Percentiles rank a stretch among this genome's conserved stretches.
Conservation (phyloP, 805 yeast species). For the Saccharomycopsis guyanensis region DNA sequence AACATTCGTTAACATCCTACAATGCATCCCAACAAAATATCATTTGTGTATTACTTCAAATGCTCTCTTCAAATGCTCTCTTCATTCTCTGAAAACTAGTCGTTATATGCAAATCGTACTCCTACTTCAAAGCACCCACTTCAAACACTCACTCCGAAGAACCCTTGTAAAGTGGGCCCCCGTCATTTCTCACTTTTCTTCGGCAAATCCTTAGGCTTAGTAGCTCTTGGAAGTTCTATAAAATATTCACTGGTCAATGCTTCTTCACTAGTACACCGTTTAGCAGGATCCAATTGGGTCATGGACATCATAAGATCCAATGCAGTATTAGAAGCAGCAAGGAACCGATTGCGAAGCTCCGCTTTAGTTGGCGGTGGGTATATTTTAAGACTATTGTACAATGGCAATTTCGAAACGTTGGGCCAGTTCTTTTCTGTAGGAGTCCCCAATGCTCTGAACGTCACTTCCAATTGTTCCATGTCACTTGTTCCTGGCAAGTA, state of each 20-base stretch:
- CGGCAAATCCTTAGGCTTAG: conserved; percentile 60
- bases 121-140: no score
- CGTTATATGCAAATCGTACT: no score
- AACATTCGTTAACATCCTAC: no score
- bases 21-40: no score
- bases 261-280: conserved; percentile 54
- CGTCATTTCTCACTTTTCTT: no score
- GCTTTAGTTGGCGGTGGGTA: conserved; percentile 80
- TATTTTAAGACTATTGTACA: conserved; percentile 61
- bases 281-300: conserved; percentile 72
- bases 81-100: no score
- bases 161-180: no score
- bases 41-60: no score
- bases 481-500: conserved; percentile 92
- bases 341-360: conserved; percentile 74
- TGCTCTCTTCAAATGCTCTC: no score
- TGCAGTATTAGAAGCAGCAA: conserved; percentile 86
- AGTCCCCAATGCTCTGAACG: conserved; percentile 92
- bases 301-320: conserved; percentile 64
- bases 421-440: conserved; percentile 94
- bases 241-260: conserved; percentile 67
- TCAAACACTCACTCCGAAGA: no score
- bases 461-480: conserved; percentile 82
- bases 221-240: conserved; percentile 65
- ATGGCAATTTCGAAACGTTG: conserved; percentile 70